Conservation (phyloP, 2,329 filamentous ascomycete species). For the Verticillium klebahnii region DNA sequence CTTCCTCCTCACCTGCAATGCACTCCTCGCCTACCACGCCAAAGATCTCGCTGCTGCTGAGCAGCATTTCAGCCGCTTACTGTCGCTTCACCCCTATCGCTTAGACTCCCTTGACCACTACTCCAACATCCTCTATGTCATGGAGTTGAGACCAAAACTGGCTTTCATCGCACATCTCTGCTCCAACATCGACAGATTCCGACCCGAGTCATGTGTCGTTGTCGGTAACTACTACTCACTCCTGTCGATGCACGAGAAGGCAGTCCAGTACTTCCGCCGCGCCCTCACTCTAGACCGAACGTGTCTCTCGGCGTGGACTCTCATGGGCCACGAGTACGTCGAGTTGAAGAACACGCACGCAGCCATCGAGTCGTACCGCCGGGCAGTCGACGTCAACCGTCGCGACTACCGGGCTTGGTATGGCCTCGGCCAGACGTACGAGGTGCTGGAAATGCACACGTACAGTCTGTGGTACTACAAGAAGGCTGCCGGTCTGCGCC, state of each 20-base stretch:
- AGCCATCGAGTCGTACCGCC: slow-evolving; percentile 92
- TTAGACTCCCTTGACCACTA: slow-evolving; percentile 93
- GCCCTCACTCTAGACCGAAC: slow-evolving; percentile 85
- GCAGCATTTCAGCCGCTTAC: slow-evolving; percentile 68
- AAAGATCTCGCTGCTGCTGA: slow-evolving; percentile 71
- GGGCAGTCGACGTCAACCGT: slow-evolving; percentile 91
- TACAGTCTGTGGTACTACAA: slow-evolving; percentile 98
- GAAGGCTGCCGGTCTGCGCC: slow-evolving; percentile 84
- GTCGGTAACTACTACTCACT: slow-evolving; percentile 97
- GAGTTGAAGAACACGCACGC: slow-evolving; percentile 98
- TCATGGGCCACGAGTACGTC: slow-evolving; percentile 98
- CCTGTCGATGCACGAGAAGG: slow-evolving; percentile 93
- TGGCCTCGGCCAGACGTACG: slow-evolving; percentile 92
- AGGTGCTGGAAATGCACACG: slow-evolving; percentile 95
- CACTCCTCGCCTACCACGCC: slow-evolving; percentile 83
- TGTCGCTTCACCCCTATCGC: slow-evolving; percentile 69
- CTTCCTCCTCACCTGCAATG: slow-evolving; percentile 86
- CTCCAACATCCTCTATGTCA: slow-evolving; percentile 94
- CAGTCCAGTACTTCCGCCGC: slow-evolving; percentile 94
- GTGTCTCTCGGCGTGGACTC: slow-evolving; percentile 92
- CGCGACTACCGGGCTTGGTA: slow-evolving; percentile 99
- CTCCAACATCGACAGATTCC: slow-evolving; percentile 88
- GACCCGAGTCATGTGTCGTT: slow-evolving; percentile 93
- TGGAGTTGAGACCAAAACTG: slow-evolving; percentile 80
- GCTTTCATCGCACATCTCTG: slow-evolving; percentile 91